Conservation (phyloP, 2,329 filamentous ascomycete species). For the Trichophyton benhamiae region DNA sequence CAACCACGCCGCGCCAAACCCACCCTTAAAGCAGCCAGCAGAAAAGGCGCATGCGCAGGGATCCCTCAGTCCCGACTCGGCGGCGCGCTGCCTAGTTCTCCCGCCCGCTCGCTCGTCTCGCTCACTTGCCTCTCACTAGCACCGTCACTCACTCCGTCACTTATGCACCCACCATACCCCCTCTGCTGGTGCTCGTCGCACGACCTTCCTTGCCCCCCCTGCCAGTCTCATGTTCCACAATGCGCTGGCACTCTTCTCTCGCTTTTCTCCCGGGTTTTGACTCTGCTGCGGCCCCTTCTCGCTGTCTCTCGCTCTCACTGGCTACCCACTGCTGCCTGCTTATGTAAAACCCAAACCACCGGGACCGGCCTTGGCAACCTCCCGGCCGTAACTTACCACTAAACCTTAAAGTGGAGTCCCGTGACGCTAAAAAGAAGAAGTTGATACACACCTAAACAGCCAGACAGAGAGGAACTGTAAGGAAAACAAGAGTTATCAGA, state of each 20-base stretch:
- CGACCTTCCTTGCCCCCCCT: not conserved
- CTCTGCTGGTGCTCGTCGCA: not conserved
- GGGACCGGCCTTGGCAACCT: not conserved
- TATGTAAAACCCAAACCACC: not conserved
- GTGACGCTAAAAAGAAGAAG: not conserved
- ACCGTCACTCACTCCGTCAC: too few relatives aligned
- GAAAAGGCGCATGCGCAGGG: constrained; percentile 1
- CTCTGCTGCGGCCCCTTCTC: too few relatives aligned
- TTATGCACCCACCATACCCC: too few relatives aligned
- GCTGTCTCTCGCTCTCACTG: not conserved
- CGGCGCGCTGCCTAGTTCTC: not conserved
- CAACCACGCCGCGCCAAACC: too few relatives aligned
- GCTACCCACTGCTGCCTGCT: not conserved
- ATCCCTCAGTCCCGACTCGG: not conserved
- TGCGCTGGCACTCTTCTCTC: not conserved
- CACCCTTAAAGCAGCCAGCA: not conserved
- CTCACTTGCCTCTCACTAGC: not conserved
- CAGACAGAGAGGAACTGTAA: too few relatives aligned
- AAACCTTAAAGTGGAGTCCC: not conserved
- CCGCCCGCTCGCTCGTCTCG: too few relatives aligned
- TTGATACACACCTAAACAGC: not conserved
- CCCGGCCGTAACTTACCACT: constrained; percentile 3
- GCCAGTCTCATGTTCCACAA: not conserved
- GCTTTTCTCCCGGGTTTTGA: too few relatives aligned
- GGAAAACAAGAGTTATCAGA: too few relatives aligned